Evolutionary conservation across 2,329 filamentous ascomycete species (phyloP).

Genomic region (Metarhizium album): DNA sequence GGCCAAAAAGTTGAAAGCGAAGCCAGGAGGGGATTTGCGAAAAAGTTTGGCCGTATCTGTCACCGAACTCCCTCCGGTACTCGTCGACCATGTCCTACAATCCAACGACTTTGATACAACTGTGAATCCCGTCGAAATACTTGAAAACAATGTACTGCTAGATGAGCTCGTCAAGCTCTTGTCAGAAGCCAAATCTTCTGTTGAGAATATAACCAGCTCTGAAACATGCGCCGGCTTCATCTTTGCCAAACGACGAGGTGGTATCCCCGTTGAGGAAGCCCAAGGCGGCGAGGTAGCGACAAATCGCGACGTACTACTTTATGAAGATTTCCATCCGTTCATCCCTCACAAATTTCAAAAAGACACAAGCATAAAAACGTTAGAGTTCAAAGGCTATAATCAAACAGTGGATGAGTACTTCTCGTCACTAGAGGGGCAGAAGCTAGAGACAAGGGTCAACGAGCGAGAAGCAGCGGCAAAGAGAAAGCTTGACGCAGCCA

Average conservation of each 20-base stretch:
- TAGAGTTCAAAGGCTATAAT: slow-evolving; percentile 80
- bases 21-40: slow-evolving; percentile 63
- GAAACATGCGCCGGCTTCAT: slow-evolving; percentile 73
- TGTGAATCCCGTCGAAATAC: slow-evolving; percentile 55
- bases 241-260: slow-evolving; percentile 54
- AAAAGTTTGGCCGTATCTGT: slow-evolving; percentile 76
- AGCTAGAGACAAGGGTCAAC: slow-evolving; percentile 69
- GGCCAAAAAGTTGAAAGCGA: slow-evolving; percentile 60
- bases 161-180: slow-evolving; percentile 59
- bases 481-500: slow-evolving; percentile 75
- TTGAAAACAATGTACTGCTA: slow-evolving; percentile 54
- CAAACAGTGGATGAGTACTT: slow-evolving; percentile 94
- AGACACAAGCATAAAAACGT: slow-evolving; percentile 52
- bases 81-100: slow-evolving; percentile 78
- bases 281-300: slow-evolving; percentile 17
- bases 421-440: slow-evolving; percentile 90
- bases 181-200: slow-evolving; percentile 52
- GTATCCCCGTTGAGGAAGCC: slow-evolving; percentile 1
- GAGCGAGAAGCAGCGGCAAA: slow-evolving; percentile 76
- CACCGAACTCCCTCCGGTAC: slow-evolving; percentile 75
- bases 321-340: slow-evolving; percentile 95
- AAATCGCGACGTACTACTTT: slow-evolving; percentile 48
- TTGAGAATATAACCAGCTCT: slow-evolving; percentile 56
- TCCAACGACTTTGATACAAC: slow-evolving; percentile 58
- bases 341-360: slow-evolving; percentile 67